Evolutionary conservation across 2,329 filamentous ascomycete genomes (phyloP).

Genomic region (Plectosphaerella cucumerina): DNA sequence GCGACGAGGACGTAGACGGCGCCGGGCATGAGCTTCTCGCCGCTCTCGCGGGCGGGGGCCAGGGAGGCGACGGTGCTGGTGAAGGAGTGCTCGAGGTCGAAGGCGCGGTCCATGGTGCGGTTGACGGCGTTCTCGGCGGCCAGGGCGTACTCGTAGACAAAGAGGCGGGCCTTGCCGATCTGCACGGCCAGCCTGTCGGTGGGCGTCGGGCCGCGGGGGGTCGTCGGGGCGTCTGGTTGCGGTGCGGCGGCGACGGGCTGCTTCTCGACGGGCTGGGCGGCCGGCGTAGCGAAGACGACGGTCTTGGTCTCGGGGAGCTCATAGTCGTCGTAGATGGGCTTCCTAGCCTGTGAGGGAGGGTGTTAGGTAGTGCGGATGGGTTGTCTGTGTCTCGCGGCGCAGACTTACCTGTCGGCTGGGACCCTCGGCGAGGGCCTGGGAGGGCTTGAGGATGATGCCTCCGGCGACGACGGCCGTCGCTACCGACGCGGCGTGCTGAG

Average conservation of each 20-base stretch:
- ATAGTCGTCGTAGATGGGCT: conserved; percentile 78
- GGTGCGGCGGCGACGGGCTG: conserved; percentile 16
- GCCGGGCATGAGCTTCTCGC: conserved; percentile 86
- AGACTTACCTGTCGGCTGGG: conserved; percentile 21
- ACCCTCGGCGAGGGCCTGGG: conserved; percentile 48
- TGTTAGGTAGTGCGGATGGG: conserved; percentile 6
- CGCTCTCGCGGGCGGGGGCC: conserved; percentile 78
- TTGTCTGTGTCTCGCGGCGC: background rate
- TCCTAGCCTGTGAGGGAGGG: conserved; percentile 37
- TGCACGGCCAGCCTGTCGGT: conserved; percentile 85
- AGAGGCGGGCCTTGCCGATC: conserved; percentile 74
- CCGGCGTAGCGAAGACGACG: conserved; percentile 20
- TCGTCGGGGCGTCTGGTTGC: conserved; percentile 18
- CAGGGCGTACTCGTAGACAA: conserved; percentile 72
- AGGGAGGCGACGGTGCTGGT: conserved; percentile 85
- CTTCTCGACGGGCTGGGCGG: conserved; percentile 23
- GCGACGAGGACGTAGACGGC: conserved; percentile 89
- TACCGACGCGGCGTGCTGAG: conserved; percentile 49
- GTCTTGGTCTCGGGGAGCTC: conserved; percentile 38
- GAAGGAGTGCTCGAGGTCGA: conserved; percentile 84
- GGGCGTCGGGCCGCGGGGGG: conserved; percentile 60
- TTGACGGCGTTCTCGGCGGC: conserved; percentile 80
- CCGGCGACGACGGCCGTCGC: conserved; percentile 44
- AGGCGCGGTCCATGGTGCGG: conserved; percentile 70
- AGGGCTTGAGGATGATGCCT: conserved; percentile 42